Evolutionary conservation across 2,329 filamentous ascomycete species (phyloP), one percentile per base, ranked within the genome.

Genomic region (Lasiodiplodia citricola): DNA sequence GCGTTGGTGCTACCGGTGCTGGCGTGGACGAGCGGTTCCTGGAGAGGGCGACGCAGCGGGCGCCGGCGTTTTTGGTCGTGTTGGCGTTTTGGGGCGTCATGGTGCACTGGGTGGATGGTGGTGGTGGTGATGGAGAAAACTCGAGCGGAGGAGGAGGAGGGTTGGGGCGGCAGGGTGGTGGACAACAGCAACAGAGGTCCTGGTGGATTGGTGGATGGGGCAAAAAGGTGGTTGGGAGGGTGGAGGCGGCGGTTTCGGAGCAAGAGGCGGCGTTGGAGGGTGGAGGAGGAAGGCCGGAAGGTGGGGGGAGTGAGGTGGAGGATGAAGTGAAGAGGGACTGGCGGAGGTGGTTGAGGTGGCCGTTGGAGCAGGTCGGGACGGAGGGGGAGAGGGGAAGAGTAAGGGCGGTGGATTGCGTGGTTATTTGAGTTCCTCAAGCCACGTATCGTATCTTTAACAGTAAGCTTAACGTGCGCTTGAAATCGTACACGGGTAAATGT

Each of bases 271-370:
- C 18, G 44, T 47, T n/a, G 44, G 44, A 21, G 44, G n/a, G 41
- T n/a, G 41, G n/a, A 1, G 18, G 44, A 8, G 44, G 18, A 21
- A 47, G 18, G 41, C 41, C 8, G 7, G 41, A 44, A 18, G 38
- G 41, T n/a, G 41, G 41, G 8, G 41, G 28, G 8, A 31, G 18
- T 47, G 44, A 47, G 8, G n/a, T 14, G 41, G 60, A 14, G 18
- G n/a, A 21, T 7, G 44, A 47, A n/a, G n/a, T 25, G 16, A 25
- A 28, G 14, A 58, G 52, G 18, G 55, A 68, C 56, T 56, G 38
- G 38, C 44, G 28, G n/a, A 50, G 58, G 41, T 70, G 69, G 69
- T 37, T 70, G 37, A 51, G 67, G 31, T 68, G 66, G 69, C 69
- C 66, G 28, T 7, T 66, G 31, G 65, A 68, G 54, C 66, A 70